A percentile compares a stretch with the other conserved stretches of the same genome.
phyloP scores from a whole-genome alignment of 2,329 filamentous ascomycete species.

The Talaromyces albobiverticillius region DNA sequence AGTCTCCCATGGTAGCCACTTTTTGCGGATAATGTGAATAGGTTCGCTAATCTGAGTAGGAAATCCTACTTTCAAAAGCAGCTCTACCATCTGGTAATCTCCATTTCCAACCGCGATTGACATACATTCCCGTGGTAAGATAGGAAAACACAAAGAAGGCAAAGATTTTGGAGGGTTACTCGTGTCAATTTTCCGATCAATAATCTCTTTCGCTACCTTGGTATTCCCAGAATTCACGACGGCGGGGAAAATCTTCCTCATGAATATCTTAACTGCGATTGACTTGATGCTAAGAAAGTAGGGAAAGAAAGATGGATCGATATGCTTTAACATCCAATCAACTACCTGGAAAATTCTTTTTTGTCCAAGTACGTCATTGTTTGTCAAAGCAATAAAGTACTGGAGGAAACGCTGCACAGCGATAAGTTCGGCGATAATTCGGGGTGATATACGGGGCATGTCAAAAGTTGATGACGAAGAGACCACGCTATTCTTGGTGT shows the following conservation, averaged over 20 bases:
- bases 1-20: neutral
- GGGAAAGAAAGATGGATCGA: neutral
- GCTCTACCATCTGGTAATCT: neutral
- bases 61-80: conserved; percentile 4
- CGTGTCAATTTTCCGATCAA: neutral
- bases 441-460: neutral
- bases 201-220: neutral
- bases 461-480: neutral
- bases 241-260: conserved; percentile 1
- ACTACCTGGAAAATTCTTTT: neutral
- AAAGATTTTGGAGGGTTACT: neutral
- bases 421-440: neutral
- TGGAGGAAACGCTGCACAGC: neutral
- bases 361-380: neutral
- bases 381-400: conserved; percentile 2
- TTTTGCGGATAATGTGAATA: too few relatives aligned
- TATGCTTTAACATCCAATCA: neutral
- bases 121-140: neutral
- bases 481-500: neutral
- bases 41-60: neutral
- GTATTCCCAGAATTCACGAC: neutral
- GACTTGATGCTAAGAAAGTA: neutral
- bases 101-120: neutral
- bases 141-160: too few relatives aligned
- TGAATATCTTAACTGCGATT: neutral